These are phyloP conservation scores for Eucalyptus shirleyi DNA, from an alignment of 345 rosid species.

Conservation along the genomic window DNA sequence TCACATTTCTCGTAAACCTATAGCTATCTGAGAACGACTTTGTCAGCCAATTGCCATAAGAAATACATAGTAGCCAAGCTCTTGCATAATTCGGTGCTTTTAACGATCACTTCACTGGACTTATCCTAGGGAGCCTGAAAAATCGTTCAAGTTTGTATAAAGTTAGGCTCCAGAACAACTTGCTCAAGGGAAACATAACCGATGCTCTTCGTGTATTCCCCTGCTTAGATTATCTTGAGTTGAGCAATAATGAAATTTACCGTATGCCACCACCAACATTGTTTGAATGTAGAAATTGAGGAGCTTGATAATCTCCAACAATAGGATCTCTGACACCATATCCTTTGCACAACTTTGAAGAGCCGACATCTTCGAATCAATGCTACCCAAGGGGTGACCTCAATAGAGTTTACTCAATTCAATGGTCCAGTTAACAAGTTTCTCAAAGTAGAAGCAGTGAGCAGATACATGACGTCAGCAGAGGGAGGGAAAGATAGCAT, in stretches of 20 bases:
- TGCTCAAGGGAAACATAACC: not conserved
- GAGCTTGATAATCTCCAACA: not conserved
- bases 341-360: not conserved
- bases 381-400: not conserved
- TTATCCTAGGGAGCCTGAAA: not conserved
- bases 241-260: not conserved
- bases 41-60: not conserved
- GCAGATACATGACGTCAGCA: not conserved
- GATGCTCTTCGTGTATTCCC: not conserved
- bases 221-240: not conserved
- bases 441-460: not conserved
- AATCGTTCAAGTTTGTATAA: not conserved
- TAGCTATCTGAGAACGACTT: not conserved
- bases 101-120: not conserved
- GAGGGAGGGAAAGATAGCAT: not conserved
- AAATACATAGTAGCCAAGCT: not conserved
- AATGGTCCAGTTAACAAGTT: not conserved
- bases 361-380: not conserved
- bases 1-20: not conserved
- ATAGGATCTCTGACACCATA: not conserved
- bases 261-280: not conserved
- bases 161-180: not conserved
- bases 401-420: not conserved
- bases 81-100: not conserved
- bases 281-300: not conserved